Base-by-base conservation (phyloP, 164 flowering plant genomes). In the Vitis labrusca region DNA sequence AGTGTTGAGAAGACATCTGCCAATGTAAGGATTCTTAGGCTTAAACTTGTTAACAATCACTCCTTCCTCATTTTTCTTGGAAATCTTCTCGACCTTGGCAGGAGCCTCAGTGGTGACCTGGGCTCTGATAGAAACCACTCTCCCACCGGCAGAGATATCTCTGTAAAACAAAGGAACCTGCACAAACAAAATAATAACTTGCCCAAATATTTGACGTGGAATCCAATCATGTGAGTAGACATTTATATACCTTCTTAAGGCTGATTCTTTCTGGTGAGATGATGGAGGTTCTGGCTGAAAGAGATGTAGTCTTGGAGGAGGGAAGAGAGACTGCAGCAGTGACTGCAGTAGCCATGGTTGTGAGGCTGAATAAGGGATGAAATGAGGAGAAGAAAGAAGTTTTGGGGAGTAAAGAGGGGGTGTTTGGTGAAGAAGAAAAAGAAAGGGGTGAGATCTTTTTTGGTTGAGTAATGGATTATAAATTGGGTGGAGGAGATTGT, bases 31-130 rank as follows among this genome's bases (percentile, higher is more conserved):
- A 1, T 83, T 63, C 83, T 90, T 95, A 12, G 99, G 99, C 80
- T 70, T 91, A 86, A 50, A 95, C 78, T 84, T 95, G 88, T 95
- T 95, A 8, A 88, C 88, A 32, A 93, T 69, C 19, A 95, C 89
- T 56, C 94, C 99, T 77, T 95, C 97, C 47, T 91, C 98, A 52
- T 76, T 53, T 81, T 95, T 95, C 89, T 93, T 95, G 17, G 88
- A 82, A 9, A 68, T 73, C 82, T 95, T 95, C 82, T 68, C 90
- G 15, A 81, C 96, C 80, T 89, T 92, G 0, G 85, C 87, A 16
- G 97, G 95, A 29, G 97, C 91, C 61, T 85, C 93, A 5, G 98
- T 87, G 8, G 94, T 85, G 51, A 92, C 88, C 74, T 95, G 98
- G 11, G 99, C 98, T 84, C 92, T 92, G 55, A 95, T 79, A 2